phyloP scores from a whole-genome alignment of 2,329 filamentous ascomycete genomes.

The Aspergillus aculeatus region DNA sequence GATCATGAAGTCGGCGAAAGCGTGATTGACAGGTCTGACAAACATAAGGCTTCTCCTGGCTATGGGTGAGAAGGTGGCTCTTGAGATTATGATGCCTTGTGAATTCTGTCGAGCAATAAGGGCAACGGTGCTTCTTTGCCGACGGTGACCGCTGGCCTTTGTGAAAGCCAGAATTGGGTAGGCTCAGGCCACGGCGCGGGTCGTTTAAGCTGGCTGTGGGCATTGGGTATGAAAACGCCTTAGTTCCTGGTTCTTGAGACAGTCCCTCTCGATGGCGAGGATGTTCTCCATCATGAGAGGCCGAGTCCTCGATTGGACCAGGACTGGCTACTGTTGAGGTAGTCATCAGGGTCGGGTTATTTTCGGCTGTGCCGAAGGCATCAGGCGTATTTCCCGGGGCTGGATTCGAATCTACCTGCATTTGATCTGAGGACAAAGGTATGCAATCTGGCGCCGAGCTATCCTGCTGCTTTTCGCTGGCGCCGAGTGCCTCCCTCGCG shows the following conservation, averaged over 20 bases:
- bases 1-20: slow-evolving; percentile 87
- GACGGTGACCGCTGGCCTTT: slow-evolving; percentile 68
- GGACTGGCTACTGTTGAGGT: slow-evolving; percentile 50
- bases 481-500: slow-evolving; percentile 41
- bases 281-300: slow-evolving; percentile 44
- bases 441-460: slow-evolving; percentile 49
- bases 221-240: slow-evolving; percentile 64
- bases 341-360: slow-evolving; percentile 52
- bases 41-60: slow-evolving; percentile 95
- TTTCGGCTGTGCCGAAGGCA: slow-evolving; percentile 53
- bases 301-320: slow-evolving; percentile 46
- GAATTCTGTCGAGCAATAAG: slow-evolving; percentile 94
- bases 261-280: slow-evolving; percentile 39
- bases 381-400: slow-evolving; percentile 52
- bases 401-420: slow-evolving; percentile 50
- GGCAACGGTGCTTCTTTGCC: slow-evolving; percentile 91
- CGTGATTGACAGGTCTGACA: slow-evolving; percentile 91
- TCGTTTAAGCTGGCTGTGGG: slow-evolving; percentile 53
- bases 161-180: slow-evolving; percentile 56
- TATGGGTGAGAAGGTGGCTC: slow-evolving; percentile 94
- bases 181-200: slow-evolving; percentile 58
- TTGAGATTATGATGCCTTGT: slow-evolving; percentile 97
- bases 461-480: slow-evolving; percentile 35
- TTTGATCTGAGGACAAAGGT: slow-evolving; percentile 48
- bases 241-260: slow-evolving; percentile 46